Base-by-base conservation (phyloP, 805 yeast genomes). In the Saccharomycopsis javanensis region DNA sequence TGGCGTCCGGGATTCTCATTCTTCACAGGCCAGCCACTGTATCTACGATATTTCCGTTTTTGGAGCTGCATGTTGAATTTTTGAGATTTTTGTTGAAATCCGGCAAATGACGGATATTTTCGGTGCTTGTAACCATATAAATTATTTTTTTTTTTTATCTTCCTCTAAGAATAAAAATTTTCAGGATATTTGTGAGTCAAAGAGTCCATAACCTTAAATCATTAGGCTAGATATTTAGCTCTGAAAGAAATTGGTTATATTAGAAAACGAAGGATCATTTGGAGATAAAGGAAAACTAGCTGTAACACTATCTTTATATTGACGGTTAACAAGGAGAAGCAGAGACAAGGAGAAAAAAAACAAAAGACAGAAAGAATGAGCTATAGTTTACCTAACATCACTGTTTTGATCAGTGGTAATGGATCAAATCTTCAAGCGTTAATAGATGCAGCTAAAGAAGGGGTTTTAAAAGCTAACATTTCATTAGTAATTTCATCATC, bases 401-500 rank as follows among this genome's bases (percentile, higher is more conserved):
- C 71, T 1, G 97, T 94, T 0, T 79, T 94, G 38, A 94, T 94
- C 23, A 91, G 98, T 0, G 99, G 99, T 0, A 85, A 86, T 30
- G 99, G 99, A 1, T 83, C 97, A n/a, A 94, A 94, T 67, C 74
- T 94, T 42, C 99, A 94, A 69, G 98, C 99, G 0, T 74, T 94
- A 42, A 89, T 94, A 34, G 96, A 94, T 69, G 87, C 92, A 1
- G 69, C 75, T 38, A 62, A 64, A 2, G 69, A 66, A 15, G 75
- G 72, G 27, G 63, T 56, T 57, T 72, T 75, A 50, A 74, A 77
- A 10, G 85, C 81, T 1, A 72, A 74, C 33, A 87, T 94, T 54
- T 76, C 80, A 30, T 81, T 82, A 65, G 98, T 94, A 51, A 79
- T 94, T 28, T 90, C 98, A 8, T 91, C 97, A 15, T 81, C 86